Conservation (phyloP, 805 yeast genomes). For the Saturnispora saitoi region DNA sequence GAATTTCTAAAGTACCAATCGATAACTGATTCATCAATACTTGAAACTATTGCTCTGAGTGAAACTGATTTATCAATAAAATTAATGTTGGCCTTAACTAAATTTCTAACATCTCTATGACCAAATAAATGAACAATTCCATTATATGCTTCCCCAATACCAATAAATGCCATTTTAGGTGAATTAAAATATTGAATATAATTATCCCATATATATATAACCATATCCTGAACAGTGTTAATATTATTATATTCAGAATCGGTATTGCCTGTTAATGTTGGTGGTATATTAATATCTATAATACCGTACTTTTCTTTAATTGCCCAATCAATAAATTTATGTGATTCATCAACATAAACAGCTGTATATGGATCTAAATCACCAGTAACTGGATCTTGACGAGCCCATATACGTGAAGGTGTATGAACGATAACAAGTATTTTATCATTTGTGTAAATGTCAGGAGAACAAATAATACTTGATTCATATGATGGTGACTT, state of each 20-base stretch:
- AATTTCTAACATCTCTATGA: constrained; percentile 59
- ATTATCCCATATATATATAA: constrained; percentile 84
- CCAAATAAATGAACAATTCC: constrained; percentile 84
- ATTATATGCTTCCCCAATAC: constrained; percentile 83
- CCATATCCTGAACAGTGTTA: constrained; percentile 65
- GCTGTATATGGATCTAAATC: constrained; percentile 64
- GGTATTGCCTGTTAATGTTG: constrained; percentile 36
- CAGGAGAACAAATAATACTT: constrained; percentile 62
- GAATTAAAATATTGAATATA: constrained; percentile 70
- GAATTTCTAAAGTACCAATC: constrained; percentile 91
- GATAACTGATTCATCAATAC: constrained; percentile 79
- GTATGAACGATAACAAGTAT: constrained; percentile 75
- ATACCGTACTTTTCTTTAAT: constrained; percentile 53
- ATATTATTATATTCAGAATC: constrained; percentile 52
- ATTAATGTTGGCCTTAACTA: constrained; percentile 61
- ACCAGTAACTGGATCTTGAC: constrained; percentile 72
- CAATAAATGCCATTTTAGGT: constrained; percentile 66
- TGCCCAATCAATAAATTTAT: constrained; percentile 65
- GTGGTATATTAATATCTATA: constrained; percentile 77
- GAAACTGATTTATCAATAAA: constrained; percentile 58
- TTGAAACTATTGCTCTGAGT: constrained; percentile 74
- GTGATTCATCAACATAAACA: constrained; percentile 66
- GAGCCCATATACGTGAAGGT: constrained; percentile 89
- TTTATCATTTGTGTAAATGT: constrained; percentile 54
- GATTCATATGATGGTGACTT: constrained; percentile 42